These are phyloP conservation scores for Cordyceps sp. DNA, from an alignment of 2,329 filamentous ascomycete species.

Conservation along the genomic window DNA sequence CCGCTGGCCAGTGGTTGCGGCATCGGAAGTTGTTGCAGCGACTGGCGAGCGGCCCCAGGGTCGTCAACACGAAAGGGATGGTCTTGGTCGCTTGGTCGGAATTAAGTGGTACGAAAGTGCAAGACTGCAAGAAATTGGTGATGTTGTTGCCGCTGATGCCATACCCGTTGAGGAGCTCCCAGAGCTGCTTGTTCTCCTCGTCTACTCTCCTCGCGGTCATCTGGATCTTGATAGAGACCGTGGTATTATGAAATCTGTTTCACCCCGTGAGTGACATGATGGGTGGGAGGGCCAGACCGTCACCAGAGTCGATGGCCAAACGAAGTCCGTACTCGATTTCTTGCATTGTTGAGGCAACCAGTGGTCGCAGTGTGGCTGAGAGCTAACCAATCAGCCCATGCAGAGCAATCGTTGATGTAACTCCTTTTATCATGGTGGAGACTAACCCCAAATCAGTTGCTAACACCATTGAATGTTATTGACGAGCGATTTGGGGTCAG, in stretches of 20 bases:
- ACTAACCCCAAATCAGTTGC: no score
- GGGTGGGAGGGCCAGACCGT: no score
- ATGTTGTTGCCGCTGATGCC: constrained; percentile 42
- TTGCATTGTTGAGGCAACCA: no score
- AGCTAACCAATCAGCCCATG: no score
- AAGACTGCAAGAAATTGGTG: constrained; percentile 19
- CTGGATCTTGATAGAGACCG: constrained; percentile 57
- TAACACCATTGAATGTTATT: no score
- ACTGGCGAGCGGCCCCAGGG: constrained; percentile 11
- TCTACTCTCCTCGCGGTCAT: constrained; percentile 49
- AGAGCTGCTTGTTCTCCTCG: constrained; percentile 51
- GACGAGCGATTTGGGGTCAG: no score
- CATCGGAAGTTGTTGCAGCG: constrained; percentile 19
- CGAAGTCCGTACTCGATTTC: no score
- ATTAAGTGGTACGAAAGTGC: constrained; percentile 4
- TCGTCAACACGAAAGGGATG: constrained; percentile 8
- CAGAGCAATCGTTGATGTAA: no score
- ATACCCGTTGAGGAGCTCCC: constrained; percentile 37
- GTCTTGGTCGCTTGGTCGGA: constrained; percentile 3
- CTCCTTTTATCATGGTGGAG: no score
- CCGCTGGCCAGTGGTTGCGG: constrained; percentile 17
- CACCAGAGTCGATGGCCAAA: no score
- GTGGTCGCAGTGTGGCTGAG: no score
- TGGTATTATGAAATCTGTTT: constrained; percentile 48
- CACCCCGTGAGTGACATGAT: no score